Base-by-base conservation (phyloP, 192 early-diverging fungal species). In the Rhizophagus sp. region DNA sequence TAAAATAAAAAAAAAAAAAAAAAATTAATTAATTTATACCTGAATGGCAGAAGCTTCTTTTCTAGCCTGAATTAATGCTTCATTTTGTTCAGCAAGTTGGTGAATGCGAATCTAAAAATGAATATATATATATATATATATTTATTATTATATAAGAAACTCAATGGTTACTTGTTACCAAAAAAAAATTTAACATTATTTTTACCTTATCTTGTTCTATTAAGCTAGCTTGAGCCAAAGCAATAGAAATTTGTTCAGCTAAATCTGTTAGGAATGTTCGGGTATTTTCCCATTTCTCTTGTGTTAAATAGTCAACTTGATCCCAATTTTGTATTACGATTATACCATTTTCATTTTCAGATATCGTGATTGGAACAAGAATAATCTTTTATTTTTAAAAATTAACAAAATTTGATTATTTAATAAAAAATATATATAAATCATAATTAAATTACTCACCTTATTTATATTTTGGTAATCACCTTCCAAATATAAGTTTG, bases 21-120 rank as follows among this genome's bases (percentile, higher is more conserved):
- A 64, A 64, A n/a, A n/a, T n/a, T n/a, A n/a, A 11, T 7, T 22
- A 30, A 7, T 22, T 19, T 57, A 49, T 73, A 73, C 72, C 72
- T 73, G 72, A 22, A 73, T 73, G 15, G 72, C 72, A 12, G 72
- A 73, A 73, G 72, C 72, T 3, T 73, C 72, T 50, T 73, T 73
- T 73, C 25, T 73, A 25, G 72, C 72, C 24, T 50, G 47, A 27
- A 50, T 50, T 44, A 73, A 73, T 73, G 72, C 72, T 0, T 73
- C 72, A 57, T 73, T 73, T 73, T 73, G 39, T 57, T 73, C 72
- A 52, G 50, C 49, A 22, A 73, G 47, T 73, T 73, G 71, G 15
- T 50, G 4, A 52, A 73, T 73, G 22, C 71, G 71, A 50, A 27
- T 24, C 68, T 66, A 66, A 30, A 15, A 13, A 27, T 2, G 27